Evolutionary conservation across 2,329 filamentous ascomycete species (phyloP).

Genomic region (Aspergillus sp.): DNA sequence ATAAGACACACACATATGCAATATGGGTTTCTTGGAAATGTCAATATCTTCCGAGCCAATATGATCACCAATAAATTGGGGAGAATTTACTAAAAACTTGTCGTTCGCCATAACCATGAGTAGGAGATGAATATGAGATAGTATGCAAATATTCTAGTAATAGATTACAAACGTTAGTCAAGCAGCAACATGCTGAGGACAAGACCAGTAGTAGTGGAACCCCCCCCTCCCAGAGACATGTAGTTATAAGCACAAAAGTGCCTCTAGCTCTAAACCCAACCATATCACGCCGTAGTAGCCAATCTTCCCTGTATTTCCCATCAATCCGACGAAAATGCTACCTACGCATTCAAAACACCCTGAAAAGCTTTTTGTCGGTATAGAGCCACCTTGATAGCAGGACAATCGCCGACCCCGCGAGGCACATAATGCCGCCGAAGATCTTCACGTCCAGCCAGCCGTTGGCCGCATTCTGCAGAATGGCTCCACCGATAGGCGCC

Average conservation of each 20-base stretch:
- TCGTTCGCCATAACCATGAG: background rate
- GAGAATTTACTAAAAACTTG: background rate
- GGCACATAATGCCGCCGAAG: slow-evolving; percentile 4
- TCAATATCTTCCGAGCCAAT: background rate
- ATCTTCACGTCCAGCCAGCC: slow-evolving; percentile 2
- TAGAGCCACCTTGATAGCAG: slow-evolving; percentile 3
- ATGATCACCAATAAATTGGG: background rate
- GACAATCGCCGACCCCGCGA: slow-evolving; percentile 1
- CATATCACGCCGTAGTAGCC: background rate
- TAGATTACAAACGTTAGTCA: background rate
- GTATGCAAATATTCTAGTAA: background rate
- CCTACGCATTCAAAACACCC: slow-evolving; percentile 1
- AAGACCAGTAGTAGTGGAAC: background rate
- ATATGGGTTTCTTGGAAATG: background rate
- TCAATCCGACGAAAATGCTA: background rate
- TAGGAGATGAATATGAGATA: background rate
- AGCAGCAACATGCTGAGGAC: background rate
- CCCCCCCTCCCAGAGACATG: too few species aligned
- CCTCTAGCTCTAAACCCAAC: background rate
- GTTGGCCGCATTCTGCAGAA: background rate
- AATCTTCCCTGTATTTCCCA: background rate
- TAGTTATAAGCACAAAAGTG: background rate
- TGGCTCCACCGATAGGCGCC: slow-evolving; percentile 9
- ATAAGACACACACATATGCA: background rate
- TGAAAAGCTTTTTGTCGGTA: slow-evolving; percentile 1